Evolutionary conservation across 2,329 filamentous ascomycete species (phyloP).

Genomic region (Fusarium irregulare): DNA sequence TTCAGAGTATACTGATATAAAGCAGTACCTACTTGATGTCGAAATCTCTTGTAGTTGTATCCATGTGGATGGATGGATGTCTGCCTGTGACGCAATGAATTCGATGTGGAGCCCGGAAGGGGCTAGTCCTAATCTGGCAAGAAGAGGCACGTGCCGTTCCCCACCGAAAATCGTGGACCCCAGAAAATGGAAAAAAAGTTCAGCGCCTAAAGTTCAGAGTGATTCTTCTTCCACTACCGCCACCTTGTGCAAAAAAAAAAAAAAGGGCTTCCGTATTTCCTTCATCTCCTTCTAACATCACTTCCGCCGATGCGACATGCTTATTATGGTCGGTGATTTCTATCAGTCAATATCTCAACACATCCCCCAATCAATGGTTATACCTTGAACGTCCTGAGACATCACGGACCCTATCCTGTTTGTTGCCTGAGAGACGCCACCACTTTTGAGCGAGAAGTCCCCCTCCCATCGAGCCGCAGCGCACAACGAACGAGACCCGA

Average conservation of each 20-base stretch:
- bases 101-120: constrained; percentile 20
- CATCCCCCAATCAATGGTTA: constrained; percentile 41
- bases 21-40: background rate
- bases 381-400: constrained; percentile 32
- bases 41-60: background rate
- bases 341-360: constrained; percentile 35
- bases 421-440: constrained; percentile 47
- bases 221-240: constrained; percentile 24
- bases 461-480: constrained; percentile 11
- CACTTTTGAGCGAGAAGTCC: constrained; percentile 21
- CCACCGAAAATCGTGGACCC: constrained; percentile 42
- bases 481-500: constrained; percentile 23
- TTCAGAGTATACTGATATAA: background rate
- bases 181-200: constrained; percentile 44
- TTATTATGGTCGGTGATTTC: constrained; percentile 46
- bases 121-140: constrained; percentile 1
- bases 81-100: constrained; percentile 19
- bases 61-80: background rate
- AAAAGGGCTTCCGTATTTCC: constrained; percentile 13
- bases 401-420: constrained; percentile 10
- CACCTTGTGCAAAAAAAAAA: constrained; percentile 12
- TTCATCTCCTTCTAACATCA: constrained; percentile 12
- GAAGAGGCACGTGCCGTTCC: constrained; percentile 46
- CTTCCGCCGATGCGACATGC: constrained; percentile 24
- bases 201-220: constrained; percentile 28